Conservation (phyloP, 2,329 filamentous ascomycete species). For the Penicillium sp. region DNA sequence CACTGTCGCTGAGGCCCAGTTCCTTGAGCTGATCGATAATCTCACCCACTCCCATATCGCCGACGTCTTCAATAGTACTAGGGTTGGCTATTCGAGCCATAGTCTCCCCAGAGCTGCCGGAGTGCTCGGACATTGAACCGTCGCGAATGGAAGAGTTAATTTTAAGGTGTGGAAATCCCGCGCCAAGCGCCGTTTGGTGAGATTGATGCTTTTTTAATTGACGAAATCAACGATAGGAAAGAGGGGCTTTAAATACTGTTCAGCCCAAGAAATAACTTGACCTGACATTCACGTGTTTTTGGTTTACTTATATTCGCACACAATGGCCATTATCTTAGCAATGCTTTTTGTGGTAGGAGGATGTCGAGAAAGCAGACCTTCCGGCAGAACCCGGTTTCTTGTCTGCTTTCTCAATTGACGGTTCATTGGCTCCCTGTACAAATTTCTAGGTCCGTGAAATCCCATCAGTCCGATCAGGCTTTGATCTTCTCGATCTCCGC, state of each 20-base stretch:
- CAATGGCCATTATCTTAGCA: background rate
- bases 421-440: background rate
- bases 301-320: background rate
- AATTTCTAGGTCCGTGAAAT: background rate
- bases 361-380: background rate
- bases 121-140: background rate
- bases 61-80: background rate
- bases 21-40: background rate
- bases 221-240: background rate
- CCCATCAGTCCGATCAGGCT: background rate
- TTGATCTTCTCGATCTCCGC: constrained; percentile 48
- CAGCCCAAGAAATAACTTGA: background rate
- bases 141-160: background rate
- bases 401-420: background rate
- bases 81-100: background rate
- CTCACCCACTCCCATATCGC: background rate
- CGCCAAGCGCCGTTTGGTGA: background rate
- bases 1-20: background rate
- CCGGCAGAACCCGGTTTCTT: background rate
- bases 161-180: background rate
- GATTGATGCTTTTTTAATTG: background rate
- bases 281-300: too few species aligned
- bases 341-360: too few species aligned
- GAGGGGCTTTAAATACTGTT: background rate
- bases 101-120: background rate